Evolutionary conservation across 495 filamentous ascomycete genomes (phyloP), one percentile per base, ranked within the genome.

Genomic region (Penicillium coffeae): DNA sequence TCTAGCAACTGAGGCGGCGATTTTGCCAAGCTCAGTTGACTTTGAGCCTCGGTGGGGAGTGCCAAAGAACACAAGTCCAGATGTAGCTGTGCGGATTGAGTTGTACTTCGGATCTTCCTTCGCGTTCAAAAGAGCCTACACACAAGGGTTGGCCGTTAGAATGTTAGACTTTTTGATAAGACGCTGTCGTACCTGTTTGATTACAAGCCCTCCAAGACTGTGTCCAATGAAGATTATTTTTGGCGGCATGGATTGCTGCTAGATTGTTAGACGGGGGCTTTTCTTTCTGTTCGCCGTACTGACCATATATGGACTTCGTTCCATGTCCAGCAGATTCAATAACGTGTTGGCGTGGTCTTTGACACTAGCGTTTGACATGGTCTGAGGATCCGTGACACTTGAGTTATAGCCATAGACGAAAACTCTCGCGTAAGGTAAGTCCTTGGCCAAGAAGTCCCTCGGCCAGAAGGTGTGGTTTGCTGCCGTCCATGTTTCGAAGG

Each of bases 221-320:
- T 77, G 74, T 22, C 71, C 69, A 21, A 77, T 59, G 22, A 74
- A 75, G 22, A 77, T 71, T 12, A 75, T 65, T 13, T 60, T 66
- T 1, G 68, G 64, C 4, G 59, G 60, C 32, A 51, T 21, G 1
- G 59, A 42, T 5, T 47, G 41, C 52, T 59, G 45, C 43, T 13
- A 43, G 18, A 30, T n/a, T n/a, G n/a, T n/a, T n/a, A n/a, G n/a
- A n/a, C n/a, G n/a, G n/a, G n/a, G n/a, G n/a, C n/a, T n/a, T n/a
- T n/a, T n/a, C n/a, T n/a, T 44, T 30, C 21, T 14, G 3, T 14
- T 12, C 9, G 1, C 8, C 0, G 1, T 0, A 19, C 36, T 27
- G 56, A 63, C 62, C 39, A 62, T 39, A 22, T 62, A 56, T 7
- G 63, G 60, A 32, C 51, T 48, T 12, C 62, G 58, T 54, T 69